Percentiles rank a stretch among this genome's conserved stretches.
Evolutionary conservation across 306 rosid genomes (phyloP).

Genomic region (Astragalus glycyphyllos): DNA sequence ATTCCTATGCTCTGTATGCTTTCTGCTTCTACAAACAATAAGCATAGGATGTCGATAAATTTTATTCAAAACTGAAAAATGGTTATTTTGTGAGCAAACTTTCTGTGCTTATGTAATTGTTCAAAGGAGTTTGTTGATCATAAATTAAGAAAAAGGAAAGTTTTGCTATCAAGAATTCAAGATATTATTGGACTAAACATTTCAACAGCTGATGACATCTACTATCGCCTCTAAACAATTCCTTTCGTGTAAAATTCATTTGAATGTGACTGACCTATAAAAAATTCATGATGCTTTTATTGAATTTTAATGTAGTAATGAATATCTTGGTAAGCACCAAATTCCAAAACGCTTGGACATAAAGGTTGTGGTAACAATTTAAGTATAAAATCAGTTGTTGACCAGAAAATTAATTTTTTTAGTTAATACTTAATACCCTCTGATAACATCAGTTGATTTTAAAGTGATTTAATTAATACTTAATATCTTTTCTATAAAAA

Average conservation of each 20-base stretch:
- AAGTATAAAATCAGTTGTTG: neutral
- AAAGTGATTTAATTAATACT: too few relatives aligned
- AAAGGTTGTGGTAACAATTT: neutral
- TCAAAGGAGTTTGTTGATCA: neutral
- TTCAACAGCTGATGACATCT: neutral
- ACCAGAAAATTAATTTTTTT: neutral
- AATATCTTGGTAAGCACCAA: neutral
- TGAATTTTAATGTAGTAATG: neutral
- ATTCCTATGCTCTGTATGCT: neutral
- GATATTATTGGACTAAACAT: neutral
- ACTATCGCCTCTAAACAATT: neutral
- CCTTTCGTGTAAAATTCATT: neutral
- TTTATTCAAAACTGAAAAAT: neutral
- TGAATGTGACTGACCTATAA: neutral
- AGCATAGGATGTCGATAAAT: neutral
- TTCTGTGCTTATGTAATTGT: neutral
- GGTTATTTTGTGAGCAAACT: neutral
- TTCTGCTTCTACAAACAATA: neutral
- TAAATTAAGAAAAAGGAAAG: neutral
- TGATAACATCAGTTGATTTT: too few relatives aligned
- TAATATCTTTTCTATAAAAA: too few relatives aligned
- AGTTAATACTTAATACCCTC: too few relatives aligned
- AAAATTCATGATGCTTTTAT: neutral
- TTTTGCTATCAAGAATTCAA: constrained; percentile 8
- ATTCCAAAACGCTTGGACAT: neutral